Evolutionary conservation across 2,329 filamentous ascomycete genomes (phyloP).

Genomic region (Colletotrichum limetticola): DNA sequence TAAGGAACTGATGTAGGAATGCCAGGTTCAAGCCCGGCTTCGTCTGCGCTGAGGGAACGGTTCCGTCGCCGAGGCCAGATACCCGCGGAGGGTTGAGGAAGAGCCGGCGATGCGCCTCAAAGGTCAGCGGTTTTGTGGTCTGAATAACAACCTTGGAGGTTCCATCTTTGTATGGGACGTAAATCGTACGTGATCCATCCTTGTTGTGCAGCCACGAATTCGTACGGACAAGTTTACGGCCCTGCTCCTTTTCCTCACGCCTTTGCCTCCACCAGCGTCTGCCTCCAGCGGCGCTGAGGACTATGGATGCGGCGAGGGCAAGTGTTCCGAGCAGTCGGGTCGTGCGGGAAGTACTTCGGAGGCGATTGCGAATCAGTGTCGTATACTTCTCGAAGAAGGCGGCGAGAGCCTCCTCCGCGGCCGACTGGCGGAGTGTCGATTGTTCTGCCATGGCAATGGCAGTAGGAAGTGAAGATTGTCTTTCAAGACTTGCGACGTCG

Average conservation of each 20-base stretch:
- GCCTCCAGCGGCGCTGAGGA: conserved; percentile 82
- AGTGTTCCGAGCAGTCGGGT: conserved; percentile 82
- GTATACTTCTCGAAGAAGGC: conserved; percentile 71
- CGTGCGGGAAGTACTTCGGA: conserved; percentile 74
- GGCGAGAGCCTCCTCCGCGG: conserved; percentile 74
- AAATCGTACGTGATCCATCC: conserved; percentile 94
- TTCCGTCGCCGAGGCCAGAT: conserved; percentile 78
- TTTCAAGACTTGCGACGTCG: background rate
- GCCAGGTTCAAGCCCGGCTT: conserved; percentile 96
- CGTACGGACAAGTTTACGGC: conserved; percentile 81
- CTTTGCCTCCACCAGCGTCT: conserved; percentile 79
- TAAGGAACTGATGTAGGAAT: conserved; percentile 96
- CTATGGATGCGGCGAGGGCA: conserved; percentile 79
- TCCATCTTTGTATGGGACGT: conserved; percentile 88
- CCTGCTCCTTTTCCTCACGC: conserved; percentile 83
- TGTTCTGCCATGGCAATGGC: conserved; percentile 60
- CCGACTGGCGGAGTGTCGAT: conserved; percentile 79
- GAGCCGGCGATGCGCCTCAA: conserved; percentile 92
- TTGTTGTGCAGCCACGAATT: conserved; percentile 96
- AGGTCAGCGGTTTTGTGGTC: conserved; percentile 91
- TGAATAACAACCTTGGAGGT: conserved; percentile 93
- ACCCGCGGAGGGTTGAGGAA: conserved; percentile 92
- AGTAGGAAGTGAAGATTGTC: conserved; percentile 70
- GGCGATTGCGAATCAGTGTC: conserved; percentile 59
- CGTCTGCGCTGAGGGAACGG: conserved; percentile 86